phyloP scores from a whole-genome alignment of 352 stramenopile species.

The Globisporangium barbulae region DNA sequence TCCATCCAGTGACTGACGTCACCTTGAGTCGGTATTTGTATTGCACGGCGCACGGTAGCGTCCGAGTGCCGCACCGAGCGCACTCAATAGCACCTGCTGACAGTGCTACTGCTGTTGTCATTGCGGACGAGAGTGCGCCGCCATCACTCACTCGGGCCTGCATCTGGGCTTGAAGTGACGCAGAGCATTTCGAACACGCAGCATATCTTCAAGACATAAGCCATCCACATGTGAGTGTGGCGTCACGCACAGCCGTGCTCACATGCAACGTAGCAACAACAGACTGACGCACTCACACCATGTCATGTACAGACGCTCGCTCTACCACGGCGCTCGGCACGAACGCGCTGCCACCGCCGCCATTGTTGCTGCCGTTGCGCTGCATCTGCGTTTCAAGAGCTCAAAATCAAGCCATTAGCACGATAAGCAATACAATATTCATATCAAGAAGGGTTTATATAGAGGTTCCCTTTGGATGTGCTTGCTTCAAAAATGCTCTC shows the following conservation, averaged over 20 bases:
- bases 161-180: slow-evolving; percentile 33
- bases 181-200: slow-evolving; percentile 46
- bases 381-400: background rate
- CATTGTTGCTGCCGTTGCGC: background rate
- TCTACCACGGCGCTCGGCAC: slow-evolving; percentile 50
- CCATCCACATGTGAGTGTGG: background rate
- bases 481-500: background rate
- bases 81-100: slow-evolving; percentile 21
- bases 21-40: slow-evolving; percentile 59
- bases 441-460: background rate
- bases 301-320: slow-evolving; percentile 44
- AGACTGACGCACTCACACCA: slow-evolving; percentile 30
- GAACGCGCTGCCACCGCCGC: slow-evolving; percentile 15
- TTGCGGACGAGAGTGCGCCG: background rate
- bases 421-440: background rate
- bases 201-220: slow-evolving; percentile 29
- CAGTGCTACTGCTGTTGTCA: background rate
- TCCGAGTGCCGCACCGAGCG: slow-evolving; percentile 22
- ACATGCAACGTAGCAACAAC: background rate
- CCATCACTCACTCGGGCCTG: slow-evolving; percentile 9
- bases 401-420: too few relatives aligned
- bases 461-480: background rate
- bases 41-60: slow-evolving; percentile 23
- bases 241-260: too few relatives aligned
- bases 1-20: background rate